phyloP scores from a whole-genome alignment of 2,329 filamentous ascomycete genomes.

The Trichoderma semiorbis region DNA sequence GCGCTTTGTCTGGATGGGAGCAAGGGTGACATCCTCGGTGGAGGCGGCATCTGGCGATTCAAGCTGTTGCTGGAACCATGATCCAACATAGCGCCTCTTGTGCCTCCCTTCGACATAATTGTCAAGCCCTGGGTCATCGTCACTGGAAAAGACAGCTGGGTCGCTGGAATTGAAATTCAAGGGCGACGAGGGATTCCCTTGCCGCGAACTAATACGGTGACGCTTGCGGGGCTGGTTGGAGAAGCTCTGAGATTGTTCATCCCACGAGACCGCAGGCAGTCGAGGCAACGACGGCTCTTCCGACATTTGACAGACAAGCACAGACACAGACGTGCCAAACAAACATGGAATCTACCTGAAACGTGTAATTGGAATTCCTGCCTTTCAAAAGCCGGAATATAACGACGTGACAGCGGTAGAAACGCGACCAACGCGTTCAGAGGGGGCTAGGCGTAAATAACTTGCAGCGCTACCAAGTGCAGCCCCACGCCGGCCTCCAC shows the following conservation, averaged over 20 bases:
- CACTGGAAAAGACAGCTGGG: slow-evolving; percentile 67
- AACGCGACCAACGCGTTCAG: slow-evolving; percentile 8
- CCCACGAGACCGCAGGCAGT: slow-evolving; percentile 38
- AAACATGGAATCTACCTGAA: background rate
- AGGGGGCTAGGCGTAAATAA: slow-evolving; percentile 3
- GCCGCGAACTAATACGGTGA: slow-evolving; percentile 28
- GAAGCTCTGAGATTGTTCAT: slow-evolving; percentile 38
- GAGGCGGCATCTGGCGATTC: slow-evolving; percentile 48
- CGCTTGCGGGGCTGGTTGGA: slow-evolving; percentile 41
- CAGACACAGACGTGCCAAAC: background rate
- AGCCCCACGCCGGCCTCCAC: slow-evolving; percentile 1
- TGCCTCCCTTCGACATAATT: slow-evolving; percentile 57
- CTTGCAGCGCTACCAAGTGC: background rate
- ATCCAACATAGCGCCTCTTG: slow-evolving; percentile 62
- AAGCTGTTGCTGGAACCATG: slow-evolving; percentile 64
- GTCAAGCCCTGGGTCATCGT: slow-evolving; percentile 65
- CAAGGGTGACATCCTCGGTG: slow-evolving; percentile 33
- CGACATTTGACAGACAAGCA: slow-evolving; percentile 3
- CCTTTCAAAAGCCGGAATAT: background rate
- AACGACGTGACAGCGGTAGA: background rate
- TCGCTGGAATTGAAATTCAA: slow-evolving; percentile 61
- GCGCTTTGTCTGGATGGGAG: slow-evolving; percentile 43
- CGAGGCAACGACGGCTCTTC: slow-evolving; percentile 42
- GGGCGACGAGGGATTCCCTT: slow-evolving; percentile 28
- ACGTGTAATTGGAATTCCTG: background rate